phyloP scores from a whole-genome alignment of 768 basidiomycete species.

The Boletus vermiculosoides region DNA sequence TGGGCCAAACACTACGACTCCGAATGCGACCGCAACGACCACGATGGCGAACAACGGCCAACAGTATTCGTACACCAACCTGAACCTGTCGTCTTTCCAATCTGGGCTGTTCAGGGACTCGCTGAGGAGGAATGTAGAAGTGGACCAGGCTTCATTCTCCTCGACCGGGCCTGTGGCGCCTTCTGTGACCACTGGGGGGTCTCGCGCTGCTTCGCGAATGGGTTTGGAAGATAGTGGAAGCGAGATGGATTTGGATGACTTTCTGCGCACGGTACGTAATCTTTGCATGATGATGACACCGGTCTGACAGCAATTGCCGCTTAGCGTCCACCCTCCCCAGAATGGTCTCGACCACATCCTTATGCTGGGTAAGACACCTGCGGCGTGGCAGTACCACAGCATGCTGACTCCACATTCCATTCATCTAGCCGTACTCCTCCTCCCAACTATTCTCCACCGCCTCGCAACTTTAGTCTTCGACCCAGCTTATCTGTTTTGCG shows the following conservation, averaged over 20 bases:
- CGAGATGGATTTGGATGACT: slow-evolving; percentile 28
- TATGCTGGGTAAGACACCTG: slow-evolving; percentile 24
- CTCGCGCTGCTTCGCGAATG: slow-evolving; percentile 13
- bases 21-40: neutral
- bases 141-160: slow-evolving; percentile 18
- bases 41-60: slow-evolving; percentile 11
- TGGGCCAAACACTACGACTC: neutral
- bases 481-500: slow-evolving; percentile 17
- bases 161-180: slow-evolving; percentile 6
- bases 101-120: slow-evolving; percentile 35
- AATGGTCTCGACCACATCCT: slow-evolving; percentile 26
- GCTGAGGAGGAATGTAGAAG: slow-evolving; percentile 27
- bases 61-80: slow-evolving; percentile 29
- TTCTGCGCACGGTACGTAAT: slow-evolving; percentile 13
- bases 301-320: slow-evolving; percentile 3
- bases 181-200: slow-evolving; percentile 6
- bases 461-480: slow-evolving; percentile 17
- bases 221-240: slow-evolving; percentile 28
- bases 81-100: slow-evolving; percentile 33
- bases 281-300: neutral
- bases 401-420: slow-evolving; percentile 4
- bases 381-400: neutral
- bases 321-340: slow-evolving; percentile 28
- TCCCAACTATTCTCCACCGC: slow-evolving; percentile 21
- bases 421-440: slow-evolving; percentile 24